Base-by-base conservation (phyloP, 148 eudicot species). In the Silene uniflora region DNA sequence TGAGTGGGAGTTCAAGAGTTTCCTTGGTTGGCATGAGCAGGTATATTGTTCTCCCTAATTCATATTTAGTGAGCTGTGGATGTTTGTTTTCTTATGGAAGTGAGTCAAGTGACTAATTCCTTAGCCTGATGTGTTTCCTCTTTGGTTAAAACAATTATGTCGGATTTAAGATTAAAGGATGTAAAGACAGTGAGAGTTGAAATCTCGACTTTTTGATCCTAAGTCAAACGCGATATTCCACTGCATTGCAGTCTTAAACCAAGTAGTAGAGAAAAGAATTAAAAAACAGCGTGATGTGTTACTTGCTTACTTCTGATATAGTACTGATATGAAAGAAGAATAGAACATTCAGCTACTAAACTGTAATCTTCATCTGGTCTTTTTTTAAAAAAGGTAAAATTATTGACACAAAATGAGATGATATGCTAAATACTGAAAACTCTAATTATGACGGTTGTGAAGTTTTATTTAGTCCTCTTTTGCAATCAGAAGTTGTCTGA, bases 21-120 rank as follows among this genome's bases (percentile, higher is more conserved):
- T 90, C 80, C 82, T 95, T 84, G 98, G 98, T 67, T 95, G 98
- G 98, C 96, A 95, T 59, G 93, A 92, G 65, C 98, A 95, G 97
- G 98, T 95, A 69, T 10, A 79, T 74, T 6, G 60, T 73, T 62
- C 68, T 59, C 67, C 32, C 52, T 76, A 39, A 29, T 47, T 10
- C 52, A 74, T 56, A 6, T 55, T 18, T 42, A 9, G 25, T 74
- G 62, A 35, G 27, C 10, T 47, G 63, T 69, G 13, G 44, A 54
- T 76, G 42, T 64, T 72, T 62, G 59, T n/a, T 14, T 46, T 69
- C 23, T 9, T 32, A 32, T 11, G 27, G 23, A 29, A 55, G 22
- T 47, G 3, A 22, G 0, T 49, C 18, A 29, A 55, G 22, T 47
- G 3, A 22, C 0, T 49, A 13, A 32, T 32, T 32, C 35, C 29